Evolutionary conservation across 1,284 basidiomycete genomes (phyloP).

Genomic region (Rhodotorula sp.): DNA sequence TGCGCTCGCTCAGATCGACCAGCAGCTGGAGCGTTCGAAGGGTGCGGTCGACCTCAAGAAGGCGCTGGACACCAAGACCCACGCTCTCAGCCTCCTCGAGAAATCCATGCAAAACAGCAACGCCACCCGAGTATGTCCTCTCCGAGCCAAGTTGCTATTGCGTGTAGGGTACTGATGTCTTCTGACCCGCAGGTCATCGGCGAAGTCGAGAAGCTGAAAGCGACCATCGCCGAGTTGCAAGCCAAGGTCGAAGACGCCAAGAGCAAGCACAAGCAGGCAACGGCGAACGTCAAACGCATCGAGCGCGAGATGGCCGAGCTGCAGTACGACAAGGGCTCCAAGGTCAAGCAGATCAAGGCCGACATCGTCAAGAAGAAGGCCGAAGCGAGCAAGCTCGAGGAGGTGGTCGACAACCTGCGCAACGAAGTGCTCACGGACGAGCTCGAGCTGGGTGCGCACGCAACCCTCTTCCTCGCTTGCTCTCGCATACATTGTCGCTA

Average conservation of each 20-base stretch:
- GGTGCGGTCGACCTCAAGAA: slow-evolving; percentile 70
- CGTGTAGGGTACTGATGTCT: neutral
- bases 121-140: slow-evolving; percentile 68
- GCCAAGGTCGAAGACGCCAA: slow-evolving; percentile 65
- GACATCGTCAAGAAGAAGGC: slow-evolving; percentile 78
- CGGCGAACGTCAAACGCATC: slow-evolving; percentile 76
- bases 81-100: slow-evolving; percentile 78
- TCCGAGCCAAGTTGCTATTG: slow-evolving; percentile 7
- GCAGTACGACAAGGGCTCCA: slow-evolving; percentile 96
- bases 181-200: slow-evolving; percentile 62
- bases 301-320: slow-evolving; percentile 98
- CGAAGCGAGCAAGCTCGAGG: slow-evolving; percentile 73
- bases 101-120: slow-evolving; percentile 86
- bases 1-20: slow-evolving; percentile 60
- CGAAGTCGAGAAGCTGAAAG: slow-evolving; percentile 73
- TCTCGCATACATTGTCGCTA: slow-evolving; percentile 1
- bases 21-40: slow-evolving; percentile 59
- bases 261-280: slow-evolving; percentile 71
- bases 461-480: slow-evolving; percentile 9
- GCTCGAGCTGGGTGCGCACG: slow-evolving; percentile 70
- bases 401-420: slow-evolving; percentile 77
- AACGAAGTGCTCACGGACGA: slow-evolving; percentile 83
- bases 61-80: slow-evolving; percentile 83
- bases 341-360: slow-evolving; percentile 86
- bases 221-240: slow-evolving; percentile 66